Evolutionary conservation across 805 yeast species (phyloP), one percentile per base, ranked within the genome.

Genomic region (Helenozyma baotianmanensis): DNA sequence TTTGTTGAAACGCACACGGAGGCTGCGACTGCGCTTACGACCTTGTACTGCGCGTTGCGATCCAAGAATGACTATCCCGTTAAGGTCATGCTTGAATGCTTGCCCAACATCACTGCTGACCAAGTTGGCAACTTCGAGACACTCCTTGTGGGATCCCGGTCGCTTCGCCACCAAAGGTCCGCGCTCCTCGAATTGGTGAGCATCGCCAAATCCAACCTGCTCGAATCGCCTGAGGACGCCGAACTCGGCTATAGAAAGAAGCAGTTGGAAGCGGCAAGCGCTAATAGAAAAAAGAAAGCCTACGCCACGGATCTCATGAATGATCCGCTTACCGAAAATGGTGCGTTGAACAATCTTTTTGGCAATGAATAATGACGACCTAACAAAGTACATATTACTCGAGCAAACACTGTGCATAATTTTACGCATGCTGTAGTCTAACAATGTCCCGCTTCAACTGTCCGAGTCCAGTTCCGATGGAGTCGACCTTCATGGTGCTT

Each of bases 1-100:
- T 86, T 84, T 56, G 76, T 74, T 27, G 98, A 90, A 49, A 83
- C 92, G 0, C 95, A 89, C 44, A 75, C 81, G 12, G 98, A 90
- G 54, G 95, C 94, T 1, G 89, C 94, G n/a, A 80, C 84, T 37
- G 84, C 94, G 1, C 71, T 90, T 38, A 82, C 96, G 0, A 76
- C 82, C 2, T 62, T 90, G 29, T 89, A 87, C 54, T 74, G 86
- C 49, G 77, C 82, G 7, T 66, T 86, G 47, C 69, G 90, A 33
- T 68, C 78, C 23, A 80, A 81, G 53, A 78, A 82, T 39, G 74
- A 78, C 38, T 75, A 76, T 52, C 88, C 90, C 6, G 78, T 82
- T 4, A 66, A 78, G 34, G 64, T 77, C 11, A 61, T 83, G 38
- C 68, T 76, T 29, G 64, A 64, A 36, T 62, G 63, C 30, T 57